Evolutionary conservation across 2,329 filamentous ascomycete species (phyloP).

Genomic region (Coccinonectria pachysandricola): DNA sequence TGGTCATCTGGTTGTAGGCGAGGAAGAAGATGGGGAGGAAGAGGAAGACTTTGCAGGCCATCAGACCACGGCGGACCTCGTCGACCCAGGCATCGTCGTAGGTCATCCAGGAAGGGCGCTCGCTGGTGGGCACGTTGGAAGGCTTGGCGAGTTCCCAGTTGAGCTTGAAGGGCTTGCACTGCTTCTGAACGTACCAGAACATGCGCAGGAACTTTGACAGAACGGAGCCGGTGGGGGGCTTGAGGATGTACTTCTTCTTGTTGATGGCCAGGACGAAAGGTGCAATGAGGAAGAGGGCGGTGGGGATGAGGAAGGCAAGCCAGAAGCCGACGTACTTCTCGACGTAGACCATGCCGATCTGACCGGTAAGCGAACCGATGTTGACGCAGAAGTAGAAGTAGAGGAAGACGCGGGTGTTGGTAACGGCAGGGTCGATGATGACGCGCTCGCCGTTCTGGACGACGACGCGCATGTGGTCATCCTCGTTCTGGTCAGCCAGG

Average conservation of each 20-base stretch:
- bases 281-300: constrained; percentile 50
- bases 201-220: constrained; percentile 56
- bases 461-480: constrained; percentile 46
- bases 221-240: constrained; percentile 62
- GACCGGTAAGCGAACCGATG: constrained; percentile 49
- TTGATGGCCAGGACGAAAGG: constrained; percentile 52
- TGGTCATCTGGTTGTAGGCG: constrained; percentile 49
- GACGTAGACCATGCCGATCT: constrained; percentile 57
- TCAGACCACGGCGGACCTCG: constrained; percentile 60
- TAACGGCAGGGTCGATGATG: constrained; percentile 60
- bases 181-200: constrained; percentile 50
- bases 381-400: constrained; percentile 53
- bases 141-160: constrained; percentile 63
- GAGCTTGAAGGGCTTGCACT: constrained; percentile 52
- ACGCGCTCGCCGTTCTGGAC: constrained; percentile 52
- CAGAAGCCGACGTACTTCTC: constrained; percentile 71
- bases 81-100: constrained; percentile 80
- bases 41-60: constrained; percentile 60
- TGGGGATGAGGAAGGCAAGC: constrained; percentile 60
- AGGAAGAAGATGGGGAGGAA: constrained; percentile 58
- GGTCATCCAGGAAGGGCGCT: constrained; percentile 63
- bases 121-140: constrained; percentile 42
- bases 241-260: constrained; percentile 49
- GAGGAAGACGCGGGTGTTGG: constrained; percentile 57
- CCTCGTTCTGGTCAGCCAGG: constrained; percentile 59